Base-by-base conservation (phyloP, 1,284 basidiomycete genomes). In the Moniliophthora roreri region DNA sequence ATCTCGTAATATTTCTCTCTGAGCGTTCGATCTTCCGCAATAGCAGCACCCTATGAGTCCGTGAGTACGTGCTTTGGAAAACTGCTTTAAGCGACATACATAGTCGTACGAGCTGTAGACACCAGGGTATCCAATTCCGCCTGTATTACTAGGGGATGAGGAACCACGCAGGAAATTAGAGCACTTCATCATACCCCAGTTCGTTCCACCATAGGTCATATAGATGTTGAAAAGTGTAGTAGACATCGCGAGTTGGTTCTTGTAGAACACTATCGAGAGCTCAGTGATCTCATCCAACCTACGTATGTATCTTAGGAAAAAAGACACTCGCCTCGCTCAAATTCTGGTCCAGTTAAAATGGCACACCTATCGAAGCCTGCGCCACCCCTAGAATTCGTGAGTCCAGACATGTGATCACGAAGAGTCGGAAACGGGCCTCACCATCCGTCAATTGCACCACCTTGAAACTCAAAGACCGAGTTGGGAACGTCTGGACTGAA, bases 401-500 rank as follows among this genome's bases (percentile, higher is more conserved):
- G 48, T 32, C 11, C 10, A 39, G 23, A 20, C 48, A 35, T 7
- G 9, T 26, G 34, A 37, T n/a, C 34, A 28, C 13, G 6, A 7
- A 8, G 21, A 16, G 32, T 23, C 26, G 40, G 21, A 34, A 26
- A 24, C 8, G 9, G 13, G 21, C 59, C 66, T 20, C 59, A 77
- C 79, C 79, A 82, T 50, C 72, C 69, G 60, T 82, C 81, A 47
- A 77, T 77, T 9, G 79, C 68, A 32, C 80, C 80, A 9, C 76
- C 79, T 65, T 80, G 78, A 57, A 74, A 77, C 60, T 79, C 78
- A 52, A 71, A 78, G 9, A 77, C 66, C 28, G 68, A 71, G 55
- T 79, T 78, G 4, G 69, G 69, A 39, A 67, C 66, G 21, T 71
- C 60, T 2, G 77, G 77, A 34, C 66, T 72, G 50, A 65, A 67